These are phyloP conservation scores for Auriscalpium vulgare DNA, from an alignment of 768 basidiomycete species.

Conservation along the genomic window DNA sequence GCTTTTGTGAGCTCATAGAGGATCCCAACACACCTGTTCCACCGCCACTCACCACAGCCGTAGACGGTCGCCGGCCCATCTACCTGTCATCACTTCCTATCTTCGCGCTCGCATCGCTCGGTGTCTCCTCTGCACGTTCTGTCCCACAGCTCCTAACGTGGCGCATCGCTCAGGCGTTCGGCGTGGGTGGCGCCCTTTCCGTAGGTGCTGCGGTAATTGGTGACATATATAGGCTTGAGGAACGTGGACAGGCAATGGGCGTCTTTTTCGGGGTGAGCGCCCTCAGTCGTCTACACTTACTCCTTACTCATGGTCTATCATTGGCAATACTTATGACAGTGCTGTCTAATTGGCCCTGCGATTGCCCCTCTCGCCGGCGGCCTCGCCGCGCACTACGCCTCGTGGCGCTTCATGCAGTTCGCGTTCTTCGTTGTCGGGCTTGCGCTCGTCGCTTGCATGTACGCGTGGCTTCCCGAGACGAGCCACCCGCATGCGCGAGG, in stretches of 20 bases:
- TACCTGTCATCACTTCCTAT: slow-evolving; percentile 56
- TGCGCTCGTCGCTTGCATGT: slow-evolving; percentile 31
- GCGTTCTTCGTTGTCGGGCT: slow-evolving; percentile 34
- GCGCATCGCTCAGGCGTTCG: slow-evolving; percentile 60
- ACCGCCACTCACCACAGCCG: no score
- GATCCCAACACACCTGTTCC: background rate
- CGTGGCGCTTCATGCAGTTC: slow-evolving; percentile 58
- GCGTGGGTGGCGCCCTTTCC: slow-evolving; percentile 47
- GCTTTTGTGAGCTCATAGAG: background rate
- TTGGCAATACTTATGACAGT: slow-evolving; percentile 23
- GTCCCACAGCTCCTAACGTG: slow-evolving; percentile 46
- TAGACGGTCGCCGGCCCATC: slow-evolving; percentile 58
- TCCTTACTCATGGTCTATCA: background rate
- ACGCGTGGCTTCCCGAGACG: slow-evolving; percentile 55
- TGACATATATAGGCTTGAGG: slow-evolving; percentile 59
- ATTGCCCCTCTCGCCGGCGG: slow-evolving; percentile 56
- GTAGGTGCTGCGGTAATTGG: slow-evolving; percentile 54
- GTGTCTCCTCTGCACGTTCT: slow-evolving; percentile 40
- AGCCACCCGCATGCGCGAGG: slow-evolving; percentile 51
- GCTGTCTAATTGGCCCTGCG: slow-evolving; percentile 49
- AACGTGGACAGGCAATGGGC: slow-evolving; percentile 53
- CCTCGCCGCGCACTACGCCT: slow-evolving; percentile 47
- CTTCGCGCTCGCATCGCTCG: slow-evolving; percentile 49
- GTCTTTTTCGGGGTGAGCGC: slow-evolving; percentile 42
- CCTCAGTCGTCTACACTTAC: background rate